Evolutionary conservation across 768 basidiomycete species (phyloP).

Genomic region (Termitomyces sp.): DNA sequence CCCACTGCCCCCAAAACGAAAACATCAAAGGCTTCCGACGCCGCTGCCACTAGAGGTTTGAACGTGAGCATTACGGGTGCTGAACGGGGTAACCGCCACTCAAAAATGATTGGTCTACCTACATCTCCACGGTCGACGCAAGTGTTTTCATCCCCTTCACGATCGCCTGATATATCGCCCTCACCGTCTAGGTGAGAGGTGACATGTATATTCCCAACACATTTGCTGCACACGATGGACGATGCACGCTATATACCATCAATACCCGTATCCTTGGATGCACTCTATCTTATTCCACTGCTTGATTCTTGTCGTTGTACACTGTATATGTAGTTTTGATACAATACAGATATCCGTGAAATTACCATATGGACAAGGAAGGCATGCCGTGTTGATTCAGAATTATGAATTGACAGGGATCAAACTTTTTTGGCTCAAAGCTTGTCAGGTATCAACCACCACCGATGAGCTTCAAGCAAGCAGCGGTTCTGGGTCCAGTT

Average conservation of each 20-base stretch:
- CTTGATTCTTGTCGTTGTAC: conserved; percentile 13
- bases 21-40: conserved; percentile 52
- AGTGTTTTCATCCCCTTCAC: conserved; percentile 33
- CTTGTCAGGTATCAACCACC: conserved; percentile 3
- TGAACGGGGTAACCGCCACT: conserved; percentile 62
- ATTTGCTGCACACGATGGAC: conserved; percentile 10
- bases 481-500: conserved; percentile 81
- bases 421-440: conserved; percentile 2
- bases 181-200: conserved; percentile 25
- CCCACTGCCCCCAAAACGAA: conserved; percentile 38
- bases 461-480: conserved; percentile 85
- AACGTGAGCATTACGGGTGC: conserved; percentile 54
- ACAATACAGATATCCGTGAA: conserved; percentile 5
- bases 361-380: not conserved
- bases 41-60: conserved; percentile 70
- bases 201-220: conserved; percentile 10
- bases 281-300: conserved; percentile 14
- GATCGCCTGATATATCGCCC: conserved; percentile 23
- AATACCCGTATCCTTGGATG: conserved; percentile 16
- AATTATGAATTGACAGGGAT: conserved; percentile 3
- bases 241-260: conserved; percentile 18
- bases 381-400: not conserved
- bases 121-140: conserved; percentile 43
- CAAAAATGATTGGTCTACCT: conserved; percentile 65
- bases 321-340: conserved; percentile 3